Conservation (phyloP, 2,329 filamentous ascomycete genomes). For the Sarocladium strictum region DNA sequence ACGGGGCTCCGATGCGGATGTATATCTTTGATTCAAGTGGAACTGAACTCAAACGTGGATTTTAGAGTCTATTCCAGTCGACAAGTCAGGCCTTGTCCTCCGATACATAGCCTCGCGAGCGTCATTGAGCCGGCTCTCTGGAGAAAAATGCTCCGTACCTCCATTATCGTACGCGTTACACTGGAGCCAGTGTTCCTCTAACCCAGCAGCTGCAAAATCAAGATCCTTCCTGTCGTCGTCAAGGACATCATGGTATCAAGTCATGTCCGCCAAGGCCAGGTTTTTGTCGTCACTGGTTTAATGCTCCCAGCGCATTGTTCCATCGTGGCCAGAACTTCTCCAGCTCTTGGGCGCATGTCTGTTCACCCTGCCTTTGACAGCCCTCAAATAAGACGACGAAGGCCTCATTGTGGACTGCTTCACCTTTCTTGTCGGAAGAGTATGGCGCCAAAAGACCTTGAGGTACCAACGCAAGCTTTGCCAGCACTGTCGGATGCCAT, state of each 20-base stretch:
- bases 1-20: not conserved
- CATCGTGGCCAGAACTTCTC: slow-evolving; percentile 42
- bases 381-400: slow-evolving; percentile 73
- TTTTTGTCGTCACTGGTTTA: not conserved
- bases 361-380: slow-evolving; percentile 53
- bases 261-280: too few species aligned
- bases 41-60: not conserved
- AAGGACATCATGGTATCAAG: too few species aligned
- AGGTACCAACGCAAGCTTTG: slow-evolving; percentile 83
- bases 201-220: too few species aligned
- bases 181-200: too few species aligned
- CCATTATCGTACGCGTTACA: not conserved
- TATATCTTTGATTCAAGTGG: not conserved
- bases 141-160: not conserved
- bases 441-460: slow-evolving; percentile 82
- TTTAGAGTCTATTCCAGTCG: not conserved
- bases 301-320: slow-evolving; percentile 32
- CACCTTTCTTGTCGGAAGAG: slow-evolving; percentile 47
- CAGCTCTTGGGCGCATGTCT: slow-evolving; percentile 69
- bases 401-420: slow-evolving; percentile 74
- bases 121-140: too few species aligned
- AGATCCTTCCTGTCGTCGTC: too few species aligned
- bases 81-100: not conserved
- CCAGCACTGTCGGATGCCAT: slow-evolving; percentile 95
- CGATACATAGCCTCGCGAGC: too few species aligned